phyloP scores from a whole-genome alignment of 495 filamentous ascomycete species.

The Saxophila tyrrhenica region DNA sequence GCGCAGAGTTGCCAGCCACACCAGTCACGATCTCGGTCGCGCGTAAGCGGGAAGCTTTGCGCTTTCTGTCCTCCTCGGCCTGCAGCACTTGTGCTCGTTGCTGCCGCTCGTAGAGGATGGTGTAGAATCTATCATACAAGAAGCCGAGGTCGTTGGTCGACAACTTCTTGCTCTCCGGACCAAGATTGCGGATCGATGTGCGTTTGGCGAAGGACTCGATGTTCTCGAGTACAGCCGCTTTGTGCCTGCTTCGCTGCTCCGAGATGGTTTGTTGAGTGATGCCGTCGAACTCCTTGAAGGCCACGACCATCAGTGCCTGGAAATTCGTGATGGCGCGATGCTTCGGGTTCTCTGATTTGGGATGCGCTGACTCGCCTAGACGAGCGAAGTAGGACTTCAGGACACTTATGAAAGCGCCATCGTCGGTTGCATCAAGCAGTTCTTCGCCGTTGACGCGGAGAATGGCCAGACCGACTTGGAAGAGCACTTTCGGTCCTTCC shows the following conservation, averaged over 20 bases:
- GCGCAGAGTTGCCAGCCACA: conserved; percentile 32
- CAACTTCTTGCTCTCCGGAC: conserved; percentile 84
- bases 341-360: conserved; percentile 86
- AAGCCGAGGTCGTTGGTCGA: conserved; percentile 73
- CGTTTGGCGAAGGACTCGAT: conserved; percentile 97
- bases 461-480: conserved; percentile 92
- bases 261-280: conserved; percentile 88
- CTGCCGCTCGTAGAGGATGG: conserved; percentile 78
- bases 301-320: conserved; percentile 96
- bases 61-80: conserved; percentile 50
- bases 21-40: conserved; percentile 37
- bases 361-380: conserved; percentile 90
- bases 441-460: conserved; percentile 97
- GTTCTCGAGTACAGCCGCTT: conserved; percentile 78
- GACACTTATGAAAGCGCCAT: conserved; percentile 92
- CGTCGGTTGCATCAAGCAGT: conserved; percentile 86
- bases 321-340: conserved; percentile 85
- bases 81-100: conserved; percentile 61
- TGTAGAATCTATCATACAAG: conserved; percentile 88
- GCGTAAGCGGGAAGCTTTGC: conserved; percentile 47
- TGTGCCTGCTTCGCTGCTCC: conserved; percentile 82
- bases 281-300: conserved; percentile 91
- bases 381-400: conserved; percentile 89
- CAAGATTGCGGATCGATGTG: conserved; percentile 89
- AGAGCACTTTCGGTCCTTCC: conserved; percentile 92